Evolutionary conservation across 1,284 basidiomycete species (phyloP).

Genomic region (Schizophyllum amplum): DNA sequence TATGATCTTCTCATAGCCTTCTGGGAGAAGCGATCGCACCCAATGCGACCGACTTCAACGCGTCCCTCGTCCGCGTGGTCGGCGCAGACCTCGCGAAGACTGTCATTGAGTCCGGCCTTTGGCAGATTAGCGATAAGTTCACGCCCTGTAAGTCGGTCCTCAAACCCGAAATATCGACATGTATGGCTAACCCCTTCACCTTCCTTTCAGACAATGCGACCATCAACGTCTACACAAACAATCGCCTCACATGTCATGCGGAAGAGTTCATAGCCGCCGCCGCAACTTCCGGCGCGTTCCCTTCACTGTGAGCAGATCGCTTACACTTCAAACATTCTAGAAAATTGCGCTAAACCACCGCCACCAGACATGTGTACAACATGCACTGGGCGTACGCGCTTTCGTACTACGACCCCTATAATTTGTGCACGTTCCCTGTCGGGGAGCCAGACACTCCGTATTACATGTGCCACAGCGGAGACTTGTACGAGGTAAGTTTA

Average conservation of each 20-base stretch:
- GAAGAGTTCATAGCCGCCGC: slow-evolving; percentile 10
- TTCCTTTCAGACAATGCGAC: slow-evolving; percentile 9
- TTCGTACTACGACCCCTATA: slow-evolving; percentile 10
- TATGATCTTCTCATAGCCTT: slow-evolving; percentile 4
- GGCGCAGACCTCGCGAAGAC: slow-evolving; percentile 4
- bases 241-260: slow-evolving; percentile 9
- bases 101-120: slow-evolving; percentile 12
- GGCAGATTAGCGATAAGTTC: slow-evolving; percentile 11
- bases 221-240: slow-evolving; percentile 6
- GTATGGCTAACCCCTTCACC: neutral
- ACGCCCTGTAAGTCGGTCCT: slow-evolving; percentile 7
- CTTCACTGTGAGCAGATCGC: slow-evolving; percentile 6
- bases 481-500: slow-evolving; percentile 21
- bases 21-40: slow-evolving; percentile 10
- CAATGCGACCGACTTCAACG: slow-evolving; percentile 13
- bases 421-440: slow-evolving; percentile 11
- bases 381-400: slow-evolving; percentile 13
- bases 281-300: slow-evolving; percentile 8
- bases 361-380: slow-evolving; percentile 12
- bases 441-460: slow-evolving; percentile 7
- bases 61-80: slow-evolving; percentile 2
- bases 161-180: neutral
- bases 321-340: neutral
- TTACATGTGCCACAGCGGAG: slow-evolving; percentile 25
- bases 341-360: no score